Evolutionary conservation across 1,284 basidiomycete species (phyloP), one percentile per base, ranked within the genome.

Genomic region (Schizophyllum amplum): DNA sequence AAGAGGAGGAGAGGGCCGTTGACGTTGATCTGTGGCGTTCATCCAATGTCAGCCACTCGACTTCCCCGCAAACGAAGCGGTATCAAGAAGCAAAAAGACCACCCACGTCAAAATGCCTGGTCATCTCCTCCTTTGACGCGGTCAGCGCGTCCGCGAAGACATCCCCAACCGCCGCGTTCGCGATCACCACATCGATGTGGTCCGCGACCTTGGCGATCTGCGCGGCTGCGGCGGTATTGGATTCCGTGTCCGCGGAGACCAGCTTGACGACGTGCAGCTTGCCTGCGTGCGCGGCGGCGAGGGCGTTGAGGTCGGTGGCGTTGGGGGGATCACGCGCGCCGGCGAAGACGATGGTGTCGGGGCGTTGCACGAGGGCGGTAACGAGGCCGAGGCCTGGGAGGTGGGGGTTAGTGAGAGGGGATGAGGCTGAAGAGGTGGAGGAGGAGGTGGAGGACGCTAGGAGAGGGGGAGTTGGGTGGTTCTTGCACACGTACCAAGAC

Each of bases 231-330:
- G 55, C 55, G 5, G 25, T 47, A 46, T 56, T 56, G 42, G 52
- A 24, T 23, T 23, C 51, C 24, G 46, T 22, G 21, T 53, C 42
- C 22, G 23, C 33, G 2, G 51, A 47, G 42, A 46, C 47, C 22
- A 56, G 22, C 46, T 56, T 56, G 51, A 56, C 51, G 17, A 51
- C 22, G 55, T 56, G 51, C 1, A 56, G 24, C 22, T 56, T 42
- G 33, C 7, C 48, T 0, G 50, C n/a, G 42, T 56, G 22, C 17
- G 50, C 47, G 42, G 55, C 51, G 4, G 33, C 20, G 21, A 56
- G 51, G 13, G 47, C 42, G 4, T n/a, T 15, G 22, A 56, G 55
- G 23, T 50, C 46, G 17, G 52, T 17, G 15, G 55, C 51, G 33
- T 17, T 42, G 17, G n/a, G 5, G 15, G 50, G 55, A 33, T 56